Evolutionary conservation across 805 yeast genomes (phyloP).

Genomic region (Yamadazyma paraphyllophila): DNA sequence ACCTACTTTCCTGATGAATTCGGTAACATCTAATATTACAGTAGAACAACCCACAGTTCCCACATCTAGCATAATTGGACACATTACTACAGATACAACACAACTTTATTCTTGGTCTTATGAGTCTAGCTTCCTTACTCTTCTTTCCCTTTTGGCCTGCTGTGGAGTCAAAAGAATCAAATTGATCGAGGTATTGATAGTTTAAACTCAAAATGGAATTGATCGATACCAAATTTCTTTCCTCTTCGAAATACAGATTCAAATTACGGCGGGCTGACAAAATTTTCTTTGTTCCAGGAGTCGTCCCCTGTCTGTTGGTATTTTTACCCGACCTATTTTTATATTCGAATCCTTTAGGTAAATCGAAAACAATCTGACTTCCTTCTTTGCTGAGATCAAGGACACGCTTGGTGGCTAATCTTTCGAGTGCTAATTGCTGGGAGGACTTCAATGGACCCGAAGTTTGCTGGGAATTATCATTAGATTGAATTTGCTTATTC

Average conservation of each 20-base stretch:
- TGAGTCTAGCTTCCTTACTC: conserved; percentile 8
- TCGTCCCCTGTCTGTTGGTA: conserved; percentile 34
- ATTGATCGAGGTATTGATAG: conserved; percentile 40
- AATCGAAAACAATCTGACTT: conserved; percentile 32
- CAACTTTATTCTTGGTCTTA: conserved; percentile 33
- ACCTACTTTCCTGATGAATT: conserved; percentile 42
- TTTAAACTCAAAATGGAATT: conserved; percentile 41
- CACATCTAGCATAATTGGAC: conserved; percentile 39
- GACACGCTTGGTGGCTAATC: conserved; percentile 35
- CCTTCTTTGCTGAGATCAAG: conserved; percentile 34
- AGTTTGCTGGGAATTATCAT: conserved; percentile 19
- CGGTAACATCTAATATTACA: conserved; percentile 42
- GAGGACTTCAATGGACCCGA: conserved; percentile 40
- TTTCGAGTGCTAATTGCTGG: conserved; percentile 42
- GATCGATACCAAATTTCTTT: conserved; percentile 40
- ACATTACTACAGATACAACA: conserved; percentile 42
- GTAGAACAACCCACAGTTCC: conserved; percentile 37
- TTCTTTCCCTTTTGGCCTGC: conserved; percentile 12
- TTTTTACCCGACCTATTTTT: conserved; percentile 22
- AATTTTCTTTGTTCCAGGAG: conserved; percentile 43
- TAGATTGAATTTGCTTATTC: conserved; percentile 41
- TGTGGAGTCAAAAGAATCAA: conserved; percentile 18
- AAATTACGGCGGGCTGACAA: conserved; percentile 42
- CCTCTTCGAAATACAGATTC: conserved; percentile 46
- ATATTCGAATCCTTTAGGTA: conserved; percentile 41